A percentile compares a stretch with the other conserved stretches of the same genome.
phyloP scores from a whole-genome alignment of 2,329 filamentous ascomycete genomes.

The Cladosporium sp. region DNA sequence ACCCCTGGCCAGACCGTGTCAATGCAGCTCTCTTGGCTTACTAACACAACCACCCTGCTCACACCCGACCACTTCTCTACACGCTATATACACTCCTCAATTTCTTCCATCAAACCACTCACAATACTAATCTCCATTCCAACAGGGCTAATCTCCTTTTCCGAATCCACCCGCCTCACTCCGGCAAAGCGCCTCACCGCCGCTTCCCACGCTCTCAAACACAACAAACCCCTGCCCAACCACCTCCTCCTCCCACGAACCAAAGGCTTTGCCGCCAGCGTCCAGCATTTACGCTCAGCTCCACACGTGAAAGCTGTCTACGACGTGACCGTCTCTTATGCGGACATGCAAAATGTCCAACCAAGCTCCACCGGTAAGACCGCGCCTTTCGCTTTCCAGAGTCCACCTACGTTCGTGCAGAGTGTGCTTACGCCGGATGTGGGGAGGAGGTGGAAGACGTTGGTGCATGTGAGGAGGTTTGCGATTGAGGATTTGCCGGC shows the following conservation, averaged over 20 bases:
- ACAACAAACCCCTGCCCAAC: slow-evolving; percentile 54
- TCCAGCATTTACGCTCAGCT: slow-evolving; percentile 52
- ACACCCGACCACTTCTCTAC: not conserved
- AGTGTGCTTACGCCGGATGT: slow-evolving; percentile 34
- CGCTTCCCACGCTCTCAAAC: slow-evolving; percentile 55
- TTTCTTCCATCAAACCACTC: not conserved
- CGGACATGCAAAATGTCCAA: slow-evolving; percentile 24
- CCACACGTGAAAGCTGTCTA: slow-evolving; percentile 42
- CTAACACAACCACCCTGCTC: not conserved
- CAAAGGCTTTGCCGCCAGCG: slow-evolving; percentile 62
- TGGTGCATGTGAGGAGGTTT: slow-evolving; percentile 39
- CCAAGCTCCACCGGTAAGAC: not conserved
- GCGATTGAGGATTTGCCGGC: slow-evolving; percentile 34
- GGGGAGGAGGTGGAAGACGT: slow-evolving; percentile 35
- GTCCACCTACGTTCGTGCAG: slow-evolving; percentile 37
- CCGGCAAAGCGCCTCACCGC: slow-evolving; percentile 55
- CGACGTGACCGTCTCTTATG: slow-evolving; percentile 45
- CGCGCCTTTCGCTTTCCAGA: slow-evolving; percentile 32
- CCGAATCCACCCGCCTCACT: slow-evolving; percentile 64
- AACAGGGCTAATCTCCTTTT: slow-evolving; percentile 65
- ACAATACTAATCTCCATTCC: not conserved
- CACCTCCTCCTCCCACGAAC: slow-evolving; percentile 63
- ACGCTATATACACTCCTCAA: not conserved
- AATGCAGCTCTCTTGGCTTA: not conserved
- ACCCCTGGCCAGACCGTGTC: not conserved